Conservation (phyloP, 345 rosid genomes). For the rapeseed (Brassica napus) region DNA sequence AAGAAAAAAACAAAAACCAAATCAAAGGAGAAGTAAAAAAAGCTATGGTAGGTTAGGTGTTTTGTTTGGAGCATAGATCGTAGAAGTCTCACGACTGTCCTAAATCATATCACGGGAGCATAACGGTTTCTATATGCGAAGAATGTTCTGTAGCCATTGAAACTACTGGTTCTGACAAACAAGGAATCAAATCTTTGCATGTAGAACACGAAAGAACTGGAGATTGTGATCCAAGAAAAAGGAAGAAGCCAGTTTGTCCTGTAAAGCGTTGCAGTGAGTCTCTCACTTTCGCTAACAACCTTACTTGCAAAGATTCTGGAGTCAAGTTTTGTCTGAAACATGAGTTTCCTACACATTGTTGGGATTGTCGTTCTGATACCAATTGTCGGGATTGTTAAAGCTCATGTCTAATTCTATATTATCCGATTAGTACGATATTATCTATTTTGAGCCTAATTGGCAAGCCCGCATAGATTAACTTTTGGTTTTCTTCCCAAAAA, state of each 20-base stretch:
- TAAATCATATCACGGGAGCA: slow-evolving; percentile 53
- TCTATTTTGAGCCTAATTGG: no score
- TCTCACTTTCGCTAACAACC: slow-evolving; percentile 63
- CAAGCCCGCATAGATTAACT: no score
- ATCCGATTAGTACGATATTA: no score
- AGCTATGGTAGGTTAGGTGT: slow-evolving; percentile 52
- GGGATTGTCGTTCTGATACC: no score
- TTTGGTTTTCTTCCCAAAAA: no score
- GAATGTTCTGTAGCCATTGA: slow-evolving; percentile 66
- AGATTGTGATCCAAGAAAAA: slow-evolving; percentile 64
- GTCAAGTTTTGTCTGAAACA: slow-evolving; percentile 75
- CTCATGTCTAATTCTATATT: no score
- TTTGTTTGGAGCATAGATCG: slow-evolving; percentile 73
- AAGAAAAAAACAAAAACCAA: not conserved
- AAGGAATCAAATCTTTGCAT: slow-evolving; percentile 46
- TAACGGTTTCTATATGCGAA: slow-evolving; percentile 70
- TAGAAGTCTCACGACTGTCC: slow-evolving; percentile 71
- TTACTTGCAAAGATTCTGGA: slow-evolving; percentile 68
- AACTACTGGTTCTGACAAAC: slow-evolving; percentile 49
- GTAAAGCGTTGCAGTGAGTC: slow-evolving; percentile 67
- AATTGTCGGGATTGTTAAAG: no score
- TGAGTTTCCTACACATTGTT: slow-evolving; percentile 49
- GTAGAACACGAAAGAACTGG: slow-evolving; percentile 59
- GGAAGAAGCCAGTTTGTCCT: slow-evolving; percentile 64
- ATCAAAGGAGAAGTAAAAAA: not conserved